Conservation (phyloP, 495 filamentous ascomycete genomes). For the Hypoxylon lienhwacheense region DNA sequence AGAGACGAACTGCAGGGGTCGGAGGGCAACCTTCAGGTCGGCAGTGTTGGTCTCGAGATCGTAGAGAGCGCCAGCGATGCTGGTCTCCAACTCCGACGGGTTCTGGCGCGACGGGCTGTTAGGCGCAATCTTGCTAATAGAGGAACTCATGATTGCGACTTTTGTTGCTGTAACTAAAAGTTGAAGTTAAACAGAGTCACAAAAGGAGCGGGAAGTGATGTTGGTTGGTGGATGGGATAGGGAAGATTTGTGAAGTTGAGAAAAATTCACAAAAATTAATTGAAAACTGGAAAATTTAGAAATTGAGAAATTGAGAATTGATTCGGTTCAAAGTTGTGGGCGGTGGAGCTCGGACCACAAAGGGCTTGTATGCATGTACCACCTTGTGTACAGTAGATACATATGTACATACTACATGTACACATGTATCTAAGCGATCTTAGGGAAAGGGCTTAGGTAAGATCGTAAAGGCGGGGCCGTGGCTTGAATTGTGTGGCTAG, state of each 20-base stretch:
- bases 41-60: slow-evolving; percentile 97
- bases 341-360: slow-evolving; percentile 16
- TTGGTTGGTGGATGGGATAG: slow-evolving; percentile 16
- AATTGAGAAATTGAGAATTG: too few species aligned
- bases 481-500: not conserved
- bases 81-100: slow-evolving; percentile 93
- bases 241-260: slow-evolving; percentile 8
- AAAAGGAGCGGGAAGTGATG: slow-evolving; percentile 12
- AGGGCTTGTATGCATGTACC: slow-evolving; percentile 22
- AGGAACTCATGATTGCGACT: slow-evolving; percentile 54
- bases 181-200: slow-evolving; percentile 28
- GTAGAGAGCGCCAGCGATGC: slow-evolving; percentile 91
- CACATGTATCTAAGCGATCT: too few species aligned
- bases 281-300: not conserved
- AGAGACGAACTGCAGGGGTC: slow-evolving; percentile 95
- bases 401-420: too few species aligned
- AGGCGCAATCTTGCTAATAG: slow-evolving; percentile 94
- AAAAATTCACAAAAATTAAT: slow-evolving; percentile 14
- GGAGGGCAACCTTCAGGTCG: slow-evolving; percentile 89
- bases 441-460: too few species aligned
- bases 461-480: too few species aligned
- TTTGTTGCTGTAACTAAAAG: slow-evolving; percentile 21
- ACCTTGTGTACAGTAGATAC: not conserved
- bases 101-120: slow-evolving; percentile 92
- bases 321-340: slow-evolving; percentile 28